Evolutionary conservation across 345 rosid genomes (phyloP).

Genomic region (Arabidopsis suecica): DNA sequence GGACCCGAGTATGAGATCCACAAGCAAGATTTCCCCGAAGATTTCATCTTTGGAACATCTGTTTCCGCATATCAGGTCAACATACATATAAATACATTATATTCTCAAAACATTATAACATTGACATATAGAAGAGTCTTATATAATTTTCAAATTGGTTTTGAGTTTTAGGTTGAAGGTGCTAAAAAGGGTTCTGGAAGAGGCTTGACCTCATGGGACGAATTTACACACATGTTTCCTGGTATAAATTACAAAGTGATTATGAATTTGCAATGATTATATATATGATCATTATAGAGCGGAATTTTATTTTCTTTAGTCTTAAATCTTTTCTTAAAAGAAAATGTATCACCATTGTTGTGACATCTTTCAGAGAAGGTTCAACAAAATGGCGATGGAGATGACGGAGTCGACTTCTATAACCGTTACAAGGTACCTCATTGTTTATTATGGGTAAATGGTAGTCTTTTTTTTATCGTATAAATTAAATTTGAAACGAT

Average conservation of each 20-base stretch:
- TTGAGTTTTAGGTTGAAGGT: constrained; percentile 44
- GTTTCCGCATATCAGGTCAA: constrained; percentile 46
- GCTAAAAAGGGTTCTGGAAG: constrained; percentile 47
- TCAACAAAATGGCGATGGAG: constrained; percentile 33
- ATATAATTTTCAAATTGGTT: background rate
- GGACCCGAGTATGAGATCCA: constrained; percentile 44
- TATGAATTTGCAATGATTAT: background rate
- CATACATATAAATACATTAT: background rate
- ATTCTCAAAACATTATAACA: background rate
- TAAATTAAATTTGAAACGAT: background rate
- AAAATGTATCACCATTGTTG: background rate
- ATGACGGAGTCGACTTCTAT: constrained; percentile 34
- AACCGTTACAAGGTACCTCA: constrained; percentile 44
- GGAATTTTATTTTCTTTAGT: background rate
- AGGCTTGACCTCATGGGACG: constrained; percentile 46
- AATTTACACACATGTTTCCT: constrained; percentile 45
- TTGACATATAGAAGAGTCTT: background rate
- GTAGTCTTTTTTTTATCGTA: background rate
- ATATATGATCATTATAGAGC: no score
- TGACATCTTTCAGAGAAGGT: constrained; percentile 35
- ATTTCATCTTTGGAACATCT: constrained; percentile 45
- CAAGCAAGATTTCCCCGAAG: constrained; percentile 29
- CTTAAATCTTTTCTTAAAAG: background rate
- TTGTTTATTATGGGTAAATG: background rate
- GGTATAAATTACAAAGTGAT: constrained; percentile 24